A percentile compares a stretch with the other conserved stretches of the same genome.
Conservation (phyloP, 2,329 filamentous ascomycete species). For the Talaromyces sp. region DNA sequence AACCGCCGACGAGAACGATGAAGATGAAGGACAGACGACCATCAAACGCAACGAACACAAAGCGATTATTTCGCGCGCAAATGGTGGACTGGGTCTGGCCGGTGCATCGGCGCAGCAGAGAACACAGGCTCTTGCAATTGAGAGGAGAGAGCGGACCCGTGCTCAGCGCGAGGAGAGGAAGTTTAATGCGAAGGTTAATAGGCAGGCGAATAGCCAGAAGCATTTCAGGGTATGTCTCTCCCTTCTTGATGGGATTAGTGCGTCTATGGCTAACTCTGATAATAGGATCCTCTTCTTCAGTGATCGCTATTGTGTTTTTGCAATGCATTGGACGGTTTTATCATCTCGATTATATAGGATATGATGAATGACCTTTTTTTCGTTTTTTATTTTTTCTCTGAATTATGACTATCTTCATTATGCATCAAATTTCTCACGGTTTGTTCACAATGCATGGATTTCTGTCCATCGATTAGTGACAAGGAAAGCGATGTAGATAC, state of each 20-base stretch:
- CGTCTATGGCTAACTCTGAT: slow-evolving; percentile 23
- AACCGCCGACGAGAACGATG: slow-evolving; percentile 32
- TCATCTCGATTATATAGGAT: background rate
- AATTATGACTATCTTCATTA: background rate
- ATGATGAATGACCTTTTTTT: slow-evolving; percentile 6
- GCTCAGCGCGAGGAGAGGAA: slow-evolving; percentile 62
- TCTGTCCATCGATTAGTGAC: background rate
- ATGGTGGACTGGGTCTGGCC: slow-evolving; percentile 73
- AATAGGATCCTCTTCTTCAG: slow-evolving; percentile 54
- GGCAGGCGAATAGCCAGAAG: slow-evolving; percentile 73
- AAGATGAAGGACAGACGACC: slow-evolving; percentile 49
- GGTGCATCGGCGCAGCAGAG: slow-evolving; percentile 76
- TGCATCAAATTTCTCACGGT: background rate
- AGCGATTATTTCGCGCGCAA: slow-evolving; percentile 64
- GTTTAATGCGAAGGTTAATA: slow-evolving; percentile 70
- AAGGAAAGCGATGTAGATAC: background rate
- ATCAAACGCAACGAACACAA: slow-evolving; percentile 47
- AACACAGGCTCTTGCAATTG: slow-evolving; percentile 62
- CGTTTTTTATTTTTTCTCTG: too few relatives aligned
- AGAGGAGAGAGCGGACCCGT: slow-evolving; percentile 67
- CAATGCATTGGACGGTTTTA: background rate
- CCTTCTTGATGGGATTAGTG: background rate
- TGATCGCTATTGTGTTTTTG: slow-evolving; percentile 30
- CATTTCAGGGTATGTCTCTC: slow-evolving; percentile 61
- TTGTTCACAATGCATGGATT: background rate